These are phyloP conservation scores for Arctostaphylos glauca DNA, from an alignment of 148 eudicot species.

Conservation along the genomic window DNA sequence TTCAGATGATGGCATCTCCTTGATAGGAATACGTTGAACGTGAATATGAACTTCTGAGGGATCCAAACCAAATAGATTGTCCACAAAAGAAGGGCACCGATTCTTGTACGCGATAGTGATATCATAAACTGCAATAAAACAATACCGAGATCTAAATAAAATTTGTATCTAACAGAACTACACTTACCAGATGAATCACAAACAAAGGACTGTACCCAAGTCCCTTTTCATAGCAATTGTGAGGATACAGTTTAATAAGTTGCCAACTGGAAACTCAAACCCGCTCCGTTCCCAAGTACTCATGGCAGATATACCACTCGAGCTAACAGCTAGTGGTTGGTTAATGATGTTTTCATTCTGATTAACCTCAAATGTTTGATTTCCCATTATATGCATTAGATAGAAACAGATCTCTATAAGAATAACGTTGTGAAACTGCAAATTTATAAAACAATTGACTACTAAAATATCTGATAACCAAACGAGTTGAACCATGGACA, in stretches of 20 bases:
- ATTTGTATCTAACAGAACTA: background rate
- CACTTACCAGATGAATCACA: background rate
- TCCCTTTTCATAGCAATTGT: background rate
- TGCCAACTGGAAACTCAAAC: background rate
- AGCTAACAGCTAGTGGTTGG: background rate
- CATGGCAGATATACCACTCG: background rate
- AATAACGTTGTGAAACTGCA: background rate
- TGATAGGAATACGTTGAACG: constrained; percentile 40
- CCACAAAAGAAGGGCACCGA: constrained; percentile 54
- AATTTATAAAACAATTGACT: background rate
- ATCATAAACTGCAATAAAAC: constrained; percentile 57
- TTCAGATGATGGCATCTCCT: constrained; percentile 52
- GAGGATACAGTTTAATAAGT: background rate
- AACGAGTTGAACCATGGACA: background rate
- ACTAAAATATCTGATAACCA: background rate
- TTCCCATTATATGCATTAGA: background rate
- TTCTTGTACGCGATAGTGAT: constrained; percentile 73
- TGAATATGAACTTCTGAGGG: constrained; percentile 80
- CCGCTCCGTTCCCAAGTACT: background rate
- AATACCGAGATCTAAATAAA: background rate
- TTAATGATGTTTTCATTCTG: background rate
- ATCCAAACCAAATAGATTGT: constrained; percentile 68
- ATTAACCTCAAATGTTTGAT: background rate
- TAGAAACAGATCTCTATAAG: background rate
- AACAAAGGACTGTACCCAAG: background rate